Percentiles rank a stretch among this genome's conserved stretches.
phyloP scores from a whole-genome alignment of 257 asterid genomes.

The Fraxinus americana region DNA sequence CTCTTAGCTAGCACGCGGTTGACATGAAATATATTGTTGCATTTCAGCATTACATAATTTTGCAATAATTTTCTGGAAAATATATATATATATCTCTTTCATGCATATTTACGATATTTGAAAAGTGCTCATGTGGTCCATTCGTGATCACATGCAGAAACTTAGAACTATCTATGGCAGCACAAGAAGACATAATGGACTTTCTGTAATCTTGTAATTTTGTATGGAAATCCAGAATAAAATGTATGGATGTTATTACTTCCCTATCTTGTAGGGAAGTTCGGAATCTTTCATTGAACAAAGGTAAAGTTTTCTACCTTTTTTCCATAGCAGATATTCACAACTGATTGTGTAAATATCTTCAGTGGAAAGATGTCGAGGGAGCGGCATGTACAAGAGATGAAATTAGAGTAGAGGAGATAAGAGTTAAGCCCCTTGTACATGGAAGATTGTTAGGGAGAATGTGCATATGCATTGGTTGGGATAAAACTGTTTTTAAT shows the following conservation, averaged over 20 bases:
- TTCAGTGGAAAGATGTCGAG: too few relatives aligned
- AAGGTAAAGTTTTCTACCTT: background rate
- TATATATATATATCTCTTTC: background rate
- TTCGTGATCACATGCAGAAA: conserved; percentile 2
- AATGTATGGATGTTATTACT: conserved; percentile 36
- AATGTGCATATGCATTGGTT: too few relatives aligned
- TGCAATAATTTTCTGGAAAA: background rate
- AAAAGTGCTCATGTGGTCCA: conserved; percentile 27
- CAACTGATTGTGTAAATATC: background rate
- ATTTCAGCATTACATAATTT: too few relatives aligned
- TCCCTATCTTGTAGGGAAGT: conserved; percentile 42
- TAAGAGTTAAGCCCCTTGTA: too few relatives aligned
- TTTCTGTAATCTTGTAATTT: conserved; percentile 24
- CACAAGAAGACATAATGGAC: conserved; percentile 18
- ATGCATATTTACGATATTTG: background rate
- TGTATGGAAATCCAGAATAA: background rate
- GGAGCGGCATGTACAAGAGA: too few relatives aligned
- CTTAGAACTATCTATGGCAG: background rate
- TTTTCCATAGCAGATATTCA: background rate
- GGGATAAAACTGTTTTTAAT: too few relatives aligned
- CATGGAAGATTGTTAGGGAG: too few relatives aligned
- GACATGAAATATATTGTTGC: too few relatives aligned
- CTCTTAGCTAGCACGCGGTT: too few relatives aligned
- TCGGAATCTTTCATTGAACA: background rate
- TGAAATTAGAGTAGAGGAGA: too few relatives aligned